Base-by-base conservation (phyloP, 2,329 filamentous ascomycete species). In the Fusarium fujikuroi region DNA sequence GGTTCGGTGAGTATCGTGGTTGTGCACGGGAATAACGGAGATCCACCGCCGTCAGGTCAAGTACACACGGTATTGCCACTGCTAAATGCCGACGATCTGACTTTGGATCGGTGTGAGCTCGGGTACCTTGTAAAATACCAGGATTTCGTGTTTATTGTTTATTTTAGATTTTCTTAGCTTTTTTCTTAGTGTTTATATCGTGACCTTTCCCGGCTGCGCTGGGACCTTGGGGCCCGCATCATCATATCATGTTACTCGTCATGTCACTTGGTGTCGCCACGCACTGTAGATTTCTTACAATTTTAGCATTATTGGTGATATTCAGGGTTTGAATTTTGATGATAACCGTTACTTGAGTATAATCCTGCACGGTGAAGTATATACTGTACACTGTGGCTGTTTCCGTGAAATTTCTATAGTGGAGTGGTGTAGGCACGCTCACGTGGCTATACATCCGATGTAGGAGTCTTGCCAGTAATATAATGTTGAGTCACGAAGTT, bases 231-330 rank as follows among this genome's bases (percentile, higher is more conserved):
- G 32, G n/a, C 37, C 56, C 23, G 56, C 12, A n/a, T 40, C 19
- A 50, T 58, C 56, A 59, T n/a, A 59, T 37, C 56, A 50, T 59
- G 42, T 19, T 19, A 59, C 42, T 37, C 42, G 42, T 59, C 42
- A 59, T 50, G 19, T 50, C 32, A 37, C 56, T 36, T 10, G 19
- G 8, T 19, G n/a, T 37, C 16, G 42, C 56, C 42, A 50, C 56
- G 3, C 28, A 50, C 19, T 59, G 42, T 49, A 3, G n/a, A 2
- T 28, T 25, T 6, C 15, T 1, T 32, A 2, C 28, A 28, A 10
- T 0, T 19, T 4, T 4, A 15, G 16, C 7, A 46, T 19, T 36
- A 0, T 4, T 12, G 10, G 16, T 10, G 11, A 3, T 5, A 10
- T 8, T 56, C 11, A 0, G 19, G 5, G 16, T 21, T 5, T 8